phyloP scores from a whole-genome alignment of 352 stramenopile species.

The Phytopythium oedochilum region DNA sequence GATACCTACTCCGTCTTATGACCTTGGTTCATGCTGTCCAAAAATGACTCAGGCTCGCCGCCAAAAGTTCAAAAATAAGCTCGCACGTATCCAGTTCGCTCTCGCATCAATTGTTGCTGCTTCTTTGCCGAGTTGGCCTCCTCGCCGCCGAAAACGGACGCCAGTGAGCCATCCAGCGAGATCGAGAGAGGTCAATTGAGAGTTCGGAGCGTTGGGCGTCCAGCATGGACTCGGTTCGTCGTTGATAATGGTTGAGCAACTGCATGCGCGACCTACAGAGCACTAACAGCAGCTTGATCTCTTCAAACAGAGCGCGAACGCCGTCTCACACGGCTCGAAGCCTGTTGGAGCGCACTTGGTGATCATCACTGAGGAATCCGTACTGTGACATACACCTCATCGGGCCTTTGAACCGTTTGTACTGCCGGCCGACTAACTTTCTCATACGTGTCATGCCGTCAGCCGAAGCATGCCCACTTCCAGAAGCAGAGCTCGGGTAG shows the following conservation, averaged over 20 bases:
- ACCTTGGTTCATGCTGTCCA: too few relatives aligned
- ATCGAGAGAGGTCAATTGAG: neutral
- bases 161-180: neutral
- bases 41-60: too few relatives aligned
- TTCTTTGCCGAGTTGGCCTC: neutral
- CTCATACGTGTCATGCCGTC: neutral
- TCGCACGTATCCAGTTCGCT: too few relatives aligned
- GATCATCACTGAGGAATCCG: neutral
- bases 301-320: neutral
- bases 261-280: too few relatives aligned
- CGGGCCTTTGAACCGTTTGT: too few relatives aligned
- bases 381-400: too few relatives aligned
- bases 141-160: neutral
- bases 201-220: neutral
- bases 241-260: too few relatives aligned
- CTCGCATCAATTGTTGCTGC: too few relatives aligned
- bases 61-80: too few relatives aligned
- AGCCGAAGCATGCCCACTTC: slow-evolving; percentile 2
- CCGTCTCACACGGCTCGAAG: neutral
- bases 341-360: slow-evolving; percentile 2
- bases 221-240: slow-evolving; percentile 1
- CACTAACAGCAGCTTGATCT: neutral
- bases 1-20: too few relatives aligned
- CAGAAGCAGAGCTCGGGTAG: slow-evolving; percentile 3
- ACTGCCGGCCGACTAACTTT: too few relatives aligned